Evolutionary conservation across 2,329 filamentous ascomycete species (phyloP), one percentile per base, ranked within the genome.

Genomic region (Pseudonectria buxi): DNA sequence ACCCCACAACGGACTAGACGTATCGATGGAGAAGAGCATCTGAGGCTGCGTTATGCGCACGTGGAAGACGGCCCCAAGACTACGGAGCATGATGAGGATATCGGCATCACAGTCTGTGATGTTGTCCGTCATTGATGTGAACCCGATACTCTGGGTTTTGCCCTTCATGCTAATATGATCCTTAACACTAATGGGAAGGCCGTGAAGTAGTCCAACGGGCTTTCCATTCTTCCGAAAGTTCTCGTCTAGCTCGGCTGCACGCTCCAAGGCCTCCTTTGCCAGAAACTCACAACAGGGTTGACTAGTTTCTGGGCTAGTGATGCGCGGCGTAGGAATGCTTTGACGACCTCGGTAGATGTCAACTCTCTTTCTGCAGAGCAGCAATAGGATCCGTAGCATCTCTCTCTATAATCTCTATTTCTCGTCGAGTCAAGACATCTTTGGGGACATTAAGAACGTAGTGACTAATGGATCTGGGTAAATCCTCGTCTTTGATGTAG

Each of bases 271-370:
- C 4, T 49, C 43, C 3, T 41, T 24, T 26, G 39, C 39, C 43
- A 43, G 40, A 27, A 49, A 50, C 24, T 50, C 47, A 7, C 45
- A 4, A 43, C 31, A 14, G 43, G 40, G 16, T 49, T 49, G 4
- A 36, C 39, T 3, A 50, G 28, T n/a, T 50, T 45, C 14, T 50
- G 47, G 1, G 32, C 43, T 14, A 50, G 33, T 18, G 39, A 39
- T 3, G 43, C 44, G 2, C 47, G 34, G 14, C 45, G 46, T 7
- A 46, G 49, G 22, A 49, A 45, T 5, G 47, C 45, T 1, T 5
- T 41, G 0, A 29, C 34, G 4, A 40, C 37, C 5, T 41, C 35
- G 7, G 34, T 12, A 13, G 39, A 31, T 3, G 41, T 39, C 3
- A 44, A 18, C 9, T 22, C 18, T 22, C 18, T 22, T 22, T 22